Percentiles rank a stretch among this genome's conserved stretches.
Evolutionary conservation across 306 rosid species (phyloP).

Genomic region (Cucumis hystrix): DNA sequence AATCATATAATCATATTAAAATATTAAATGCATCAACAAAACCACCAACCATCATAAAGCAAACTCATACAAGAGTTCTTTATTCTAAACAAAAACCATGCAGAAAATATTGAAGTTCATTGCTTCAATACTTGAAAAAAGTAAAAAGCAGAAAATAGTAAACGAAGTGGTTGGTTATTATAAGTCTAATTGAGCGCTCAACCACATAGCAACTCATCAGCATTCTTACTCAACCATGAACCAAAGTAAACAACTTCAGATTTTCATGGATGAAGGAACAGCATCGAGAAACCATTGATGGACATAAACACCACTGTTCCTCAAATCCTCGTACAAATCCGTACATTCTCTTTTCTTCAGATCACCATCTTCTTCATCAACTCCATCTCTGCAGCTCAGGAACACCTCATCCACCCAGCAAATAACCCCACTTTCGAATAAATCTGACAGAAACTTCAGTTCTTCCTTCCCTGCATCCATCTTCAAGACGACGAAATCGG

Average conservation of each 20-base stretch:
- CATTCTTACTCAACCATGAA: constrained; percentile 10
- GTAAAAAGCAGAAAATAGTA: neutral
- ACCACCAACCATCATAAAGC: neutral
- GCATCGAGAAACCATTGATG: constrained; percentile 78
- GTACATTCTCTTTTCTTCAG: constrained; percentile 33
- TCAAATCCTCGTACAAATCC: constrained; percentile 50
- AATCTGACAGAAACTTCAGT: constrained; percentile 45
- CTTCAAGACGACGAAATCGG: constrained; percentile 76
- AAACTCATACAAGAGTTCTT: neutral
- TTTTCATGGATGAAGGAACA: constrained; percentile 8
- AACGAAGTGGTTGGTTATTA: constrained; percentile 39
- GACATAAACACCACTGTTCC: constrained; percentile 65
- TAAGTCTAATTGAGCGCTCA: constrained; percentile 26
- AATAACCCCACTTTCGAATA: constrained; percentile 56
- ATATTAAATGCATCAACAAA: neutral
- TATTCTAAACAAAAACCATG: neutral
- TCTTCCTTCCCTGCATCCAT: constrained; percentile 62
- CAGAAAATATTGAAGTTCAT: neutral
- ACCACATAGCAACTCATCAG: constrained; percentile 28
- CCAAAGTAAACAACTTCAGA: neutral
- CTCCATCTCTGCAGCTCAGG: constrained; percentile 43
- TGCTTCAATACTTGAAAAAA: neutral
- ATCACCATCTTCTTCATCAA: constrained; percentile 19
- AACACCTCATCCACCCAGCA: constrained; percentile 75
- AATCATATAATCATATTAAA: neutral